A percentile compares a stretch with the other conserved stretches of the same genome.
phyloP scores from a whole-genome alignment of 345 rosid genomes.

The Eucalyptus pauciflora region DNA sequence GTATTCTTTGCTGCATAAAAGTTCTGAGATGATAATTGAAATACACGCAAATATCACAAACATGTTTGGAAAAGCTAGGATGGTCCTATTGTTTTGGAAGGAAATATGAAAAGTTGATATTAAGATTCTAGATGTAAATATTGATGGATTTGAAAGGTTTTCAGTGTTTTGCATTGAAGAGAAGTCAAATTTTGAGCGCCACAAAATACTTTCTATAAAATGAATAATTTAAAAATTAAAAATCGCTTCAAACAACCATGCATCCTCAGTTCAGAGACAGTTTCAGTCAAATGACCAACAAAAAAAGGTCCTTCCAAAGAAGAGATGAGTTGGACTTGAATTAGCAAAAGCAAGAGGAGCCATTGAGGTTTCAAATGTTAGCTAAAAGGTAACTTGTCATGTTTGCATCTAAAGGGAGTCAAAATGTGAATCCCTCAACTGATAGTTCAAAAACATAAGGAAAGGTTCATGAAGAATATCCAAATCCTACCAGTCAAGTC shows the following conservation, averaged over 20 bases:
- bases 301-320: background rate
- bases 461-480: background rate
- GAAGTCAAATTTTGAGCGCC: background rate
- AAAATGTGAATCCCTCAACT: background rate
- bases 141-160: background rate
- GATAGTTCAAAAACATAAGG: background rate
- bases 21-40: background rate
- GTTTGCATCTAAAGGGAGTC: background rate
- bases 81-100: background rate
- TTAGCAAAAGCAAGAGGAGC: background rate
- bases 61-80: background rate
- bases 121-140: background rate
- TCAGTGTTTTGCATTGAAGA: background rate
- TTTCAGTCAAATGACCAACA: background rate
- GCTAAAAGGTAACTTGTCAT: background rate
- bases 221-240: background rate
- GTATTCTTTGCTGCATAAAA: background rate
- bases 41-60: background rate
- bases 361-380: background rate
- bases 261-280: background rate
- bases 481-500: background rate
- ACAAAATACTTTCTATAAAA: background rate
- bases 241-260: background rate
- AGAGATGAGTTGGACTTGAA: background rate
- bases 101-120: background rate